Conservation (phyloP, 2,329 filamentous ascomycete species). For the Cadophora sp. region DNA sequence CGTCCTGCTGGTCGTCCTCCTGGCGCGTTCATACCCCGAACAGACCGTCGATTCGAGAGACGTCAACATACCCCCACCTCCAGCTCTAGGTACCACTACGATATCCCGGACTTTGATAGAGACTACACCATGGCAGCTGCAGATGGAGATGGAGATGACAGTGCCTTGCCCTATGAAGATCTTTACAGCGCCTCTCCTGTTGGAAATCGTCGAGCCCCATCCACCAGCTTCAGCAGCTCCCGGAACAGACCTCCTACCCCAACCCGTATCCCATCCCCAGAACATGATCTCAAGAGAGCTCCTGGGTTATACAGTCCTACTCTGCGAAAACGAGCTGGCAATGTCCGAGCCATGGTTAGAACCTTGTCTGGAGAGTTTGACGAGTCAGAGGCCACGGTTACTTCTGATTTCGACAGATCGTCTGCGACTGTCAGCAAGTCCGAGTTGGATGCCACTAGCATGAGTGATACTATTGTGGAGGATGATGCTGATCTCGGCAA, state of each 20-base stretch:
- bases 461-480: background rate
- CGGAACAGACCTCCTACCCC: background rate
- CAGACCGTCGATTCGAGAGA: background rate
- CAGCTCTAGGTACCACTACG: background rate
- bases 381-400: background rate
- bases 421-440: background rate
- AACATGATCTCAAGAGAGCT: background rate
- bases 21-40: background rate
- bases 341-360: background rate
- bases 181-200: background rate
- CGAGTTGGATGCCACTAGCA: background rate
- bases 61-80: background rate
- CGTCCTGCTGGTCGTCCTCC: slow-evolving; percentile 2
- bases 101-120: background rate
- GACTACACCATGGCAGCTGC: background rate
- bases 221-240: background rate
- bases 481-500: background rate
- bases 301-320: background rate
- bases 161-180: background rate
- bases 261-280: background rate
- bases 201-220: background rate
- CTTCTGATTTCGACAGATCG: slow-evolving; percentile 3
- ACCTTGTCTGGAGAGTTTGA: background rate
- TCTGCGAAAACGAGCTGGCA: background rate
- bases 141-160: background rate